These are phyloP conservation scores for Colletotrichum navitas DNA, from an alignment of 2,329 filamentous ascomycete genomes.

Conservation along the genomic window DNA sequence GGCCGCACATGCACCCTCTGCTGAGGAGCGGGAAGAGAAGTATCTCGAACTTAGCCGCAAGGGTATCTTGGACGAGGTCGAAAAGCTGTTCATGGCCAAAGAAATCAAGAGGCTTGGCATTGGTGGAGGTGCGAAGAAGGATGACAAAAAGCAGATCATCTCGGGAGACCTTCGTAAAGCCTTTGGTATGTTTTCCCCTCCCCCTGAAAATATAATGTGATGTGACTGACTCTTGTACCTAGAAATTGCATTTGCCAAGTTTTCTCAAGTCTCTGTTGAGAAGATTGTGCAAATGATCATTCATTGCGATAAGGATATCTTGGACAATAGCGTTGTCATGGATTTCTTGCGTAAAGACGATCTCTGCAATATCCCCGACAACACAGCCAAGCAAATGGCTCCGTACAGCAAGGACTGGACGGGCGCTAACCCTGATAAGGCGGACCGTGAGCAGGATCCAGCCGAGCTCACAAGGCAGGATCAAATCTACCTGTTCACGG, in stretches of 20 bases:
- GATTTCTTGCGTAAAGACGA: slow-evolving; percentile 96
- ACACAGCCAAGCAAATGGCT: slow-evolving; percentile 89
- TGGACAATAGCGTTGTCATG: slow-evolving; percentile 94
- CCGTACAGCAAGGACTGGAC: slow-evolving; percentile 98
- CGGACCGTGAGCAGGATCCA: slow-evolving; percentile 87
- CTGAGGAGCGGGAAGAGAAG: slow-evolving; percentile 92
- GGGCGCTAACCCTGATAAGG: slow-evolving; percentile 82
- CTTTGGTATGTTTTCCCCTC: slow-evolving; percentile 70
- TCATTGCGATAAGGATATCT: slow-evolving; percentile 89
- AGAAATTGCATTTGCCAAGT: slow-evolving; percentile 94
- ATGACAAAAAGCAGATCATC: slow-evolving; percentile 98
- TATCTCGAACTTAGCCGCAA: slow-evolving; percentile 93
- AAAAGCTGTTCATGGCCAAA: slow-evolving; percentile 97
- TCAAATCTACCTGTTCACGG: slow-evolving; percentile 93
- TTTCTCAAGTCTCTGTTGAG: slow-evolving; percentile 85
- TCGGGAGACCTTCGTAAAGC: slow-evolving; percentile 89
- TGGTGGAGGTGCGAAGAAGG: slow-evolving; percentile 75
- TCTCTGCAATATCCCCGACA: slow-evolving; percentile 91
- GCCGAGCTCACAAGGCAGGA: slow-evolving; percentile 91
- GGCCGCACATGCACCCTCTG: slow-evolving; percentile 88
- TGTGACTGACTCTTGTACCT: not conserved
- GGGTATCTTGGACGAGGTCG: slow-evolving; percentile 96
- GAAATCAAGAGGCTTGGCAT: slow-evolving; percentile 90
- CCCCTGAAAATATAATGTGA: not conserved
- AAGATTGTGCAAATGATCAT: slow-evolving; percentile 94